These are phyloP conservation scores for Euryodendron excelsum DNA, from an alignment of 148 eudicot species.

Conservation along the genomic window DNA sequence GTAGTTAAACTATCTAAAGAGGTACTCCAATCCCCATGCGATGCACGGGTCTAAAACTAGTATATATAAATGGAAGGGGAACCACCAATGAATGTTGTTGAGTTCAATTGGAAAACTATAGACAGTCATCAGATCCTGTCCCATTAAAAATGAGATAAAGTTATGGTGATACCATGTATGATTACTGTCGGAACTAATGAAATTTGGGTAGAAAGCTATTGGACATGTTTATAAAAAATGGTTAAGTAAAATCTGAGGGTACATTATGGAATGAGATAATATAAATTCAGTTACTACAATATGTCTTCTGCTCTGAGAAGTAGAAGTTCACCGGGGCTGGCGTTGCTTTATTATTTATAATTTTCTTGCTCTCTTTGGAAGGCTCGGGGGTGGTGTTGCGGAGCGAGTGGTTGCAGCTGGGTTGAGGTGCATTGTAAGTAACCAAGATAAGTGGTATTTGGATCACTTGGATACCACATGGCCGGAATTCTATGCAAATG, in stretches of 20 bases:
- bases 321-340: background rate
- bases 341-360: background rate
- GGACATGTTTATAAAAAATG: background rate
- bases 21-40: no score
- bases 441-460: conserved; percentile 89
- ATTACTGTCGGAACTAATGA: background rate
- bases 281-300: background rate
- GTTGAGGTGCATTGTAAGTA: conserved; percentile 89
- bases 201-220: background rate
- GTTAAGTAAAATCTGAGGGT: background rate
- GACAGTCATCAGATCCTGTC: no score
- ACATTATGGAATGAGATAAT: background rate
- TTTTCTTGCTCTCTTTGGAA: conserved; percentile 17
- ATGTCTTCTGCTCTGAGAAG: background rate
- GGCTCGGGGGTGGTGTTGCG: conserved; percentile 83
- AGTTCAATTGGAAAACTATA: no score
- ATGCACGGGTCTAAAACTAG: no score
- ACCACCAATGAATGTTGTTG: no score
- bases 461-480: conserved; percentile 71
- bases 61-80: no score
- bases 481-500: conserved; percentile 64
- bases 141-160: no score
- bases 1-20: no score
- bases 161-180: background rate
- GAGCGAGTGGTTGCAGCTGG: conserved; percentile 64